Conservation (phyloP, 805 yeast genomes). For the Yarrowia keelungensis region DNA sequence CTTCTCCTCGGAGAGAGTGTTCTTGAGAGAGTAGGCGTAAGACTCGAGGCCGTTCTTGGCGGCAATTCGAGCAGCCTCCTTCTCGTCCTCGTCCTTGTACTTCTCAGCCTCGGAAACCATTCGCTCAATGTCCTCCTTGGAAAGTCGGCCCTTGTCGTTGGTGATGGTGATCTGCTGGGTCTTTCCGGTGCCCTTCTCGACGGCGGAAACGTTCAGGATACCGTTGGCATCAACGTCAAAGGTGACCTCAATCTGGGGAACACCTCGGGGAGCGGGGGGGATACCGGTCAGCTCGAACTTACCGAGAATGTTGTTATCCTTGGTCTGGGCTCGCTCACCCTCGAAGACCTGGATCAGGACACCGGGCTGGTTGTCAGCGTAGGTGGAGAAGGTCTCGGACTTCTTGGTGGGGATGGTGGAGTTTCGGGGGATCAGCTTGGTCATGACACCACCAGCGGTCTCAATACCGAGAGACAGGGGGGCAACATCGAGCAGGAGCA, state of each 20-base stretch:
- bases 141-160: conserved; percentile 97
- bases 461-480: conserved; percentile 97
- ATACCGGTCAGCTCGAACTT: conserved; percentile 95
- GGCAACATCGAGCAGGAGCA: conserved; percentile 93
- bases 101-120: conserved; percentile 98
- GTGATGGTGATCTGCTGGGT: conserved; percentile 96
- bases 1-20: conserved; percentile 72
- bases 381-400: conserved; percentile 95
- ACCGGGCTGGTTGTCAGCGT: conserved; percentile 98
- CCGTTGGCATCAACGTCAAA: conserved; percentile 98
- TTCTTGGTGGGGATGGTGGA: conserved; percentile 97
- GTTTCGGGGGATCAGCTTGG: conserved; percentile 97
- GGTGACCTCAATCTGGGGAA: conserved; percentile 97
- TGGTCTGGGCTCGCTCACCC: conserved; percentile 97
- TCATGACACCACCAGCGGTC: conserved; percentile 99
- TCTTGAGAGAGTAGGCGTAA: conserved; percentile 91
- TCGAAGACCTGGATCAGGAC: conserved; percentile 95
- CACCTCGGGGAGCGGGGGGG: conserved; percentile 99
- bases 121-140: conserved; percentile 96
- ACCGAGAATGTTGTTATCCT: conserved; percentile 95
- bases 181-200: conserved; percentile 99
- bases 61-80: conserved; percentile 89
- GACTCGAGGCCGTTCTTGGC: conserved; percentile 97
- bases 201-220: conserved; percentile 93
- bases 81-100: conserved; percentile 95